Evolutionary conservation across 1,284 basidiomycete genomes (phyloP).

Genomic region (Heterobasidion parviporum): DNA sequence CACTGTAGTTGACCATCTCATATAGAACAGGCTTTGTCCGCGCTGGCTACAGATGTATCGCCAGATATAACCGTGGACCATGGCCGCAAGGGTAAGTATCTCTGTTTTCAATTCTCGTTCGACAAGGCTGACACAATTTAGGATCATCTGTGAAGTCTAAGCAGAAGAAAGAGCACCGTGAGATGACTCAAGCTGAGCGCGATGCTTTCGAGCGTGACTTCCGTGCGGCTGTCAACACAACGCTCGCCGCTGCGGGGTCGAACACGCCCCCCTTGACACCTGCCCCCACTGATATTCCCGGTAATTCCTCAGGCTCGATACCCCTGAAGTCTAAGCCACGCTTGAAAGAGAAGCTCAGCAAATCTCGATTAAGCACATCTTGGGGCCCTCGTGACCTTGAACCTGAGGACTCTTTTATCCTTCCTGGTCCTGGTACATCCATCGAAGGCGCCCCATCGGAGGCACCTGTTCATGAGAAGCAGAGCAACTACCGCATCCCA

Average conservation of each 20-base stretch:
- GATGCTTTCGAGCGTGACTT: neutral
- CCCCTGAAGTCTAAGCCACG: neutral
- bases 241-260: neutral
- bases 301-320: neutral
- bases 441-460: neutral
- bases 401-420: neutral
- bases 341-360: neutral
- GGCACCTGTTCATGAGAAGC: too few relatives aligned
- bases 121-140: too few relatives aligned
- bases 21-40: too few relatives aligned
- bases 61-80: too few relatives aligned
- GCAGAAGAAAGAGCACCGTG: conserved; percentile 12
- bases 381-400: neutral
- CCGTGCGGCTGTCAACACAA: neutral
- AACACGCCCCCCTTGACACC: neutral
- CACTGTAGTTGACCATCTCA: too few relatives aligned
- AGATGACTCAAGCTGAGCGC: neutral
- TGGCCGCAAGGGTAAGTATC: too few relatives aligned
- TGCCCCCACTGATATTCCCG: neutral
- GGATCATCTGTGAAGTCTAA: neutral
- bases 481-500: too few relatives aligned
- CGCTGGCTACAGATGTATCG: too few relatives aligned
- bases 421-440: neutral
- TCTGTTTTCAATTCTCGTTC: too few relatives aligned
- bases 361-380: conserved; percentile 1